Conservation (phyloP, 2,329 filamentous ascomycete species). For the Alternaria burnsii region DNA sequence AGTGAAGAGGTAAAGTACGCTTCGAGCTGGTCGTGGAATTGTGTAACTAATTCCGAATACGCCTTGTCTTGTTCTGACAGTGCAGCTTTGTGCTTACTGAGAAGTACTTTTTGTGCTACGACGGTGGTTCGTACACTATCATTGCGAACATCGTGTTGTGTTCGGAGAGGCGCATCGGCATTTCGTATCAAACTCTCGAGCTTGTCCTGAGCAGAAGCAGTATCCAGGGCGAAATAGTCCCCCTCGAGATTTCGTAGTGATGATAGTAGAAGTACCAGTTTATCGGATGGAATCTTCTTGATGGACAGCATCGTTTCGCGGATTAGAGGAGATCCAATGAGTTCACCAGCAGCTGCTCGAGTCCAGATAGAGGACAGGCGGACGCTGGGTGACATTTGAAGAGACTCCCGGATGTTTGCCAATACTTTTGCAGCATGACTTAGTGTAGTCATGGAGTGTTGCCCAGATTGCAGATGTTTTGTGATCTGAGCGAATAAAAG, state of each 20-base stretch:
- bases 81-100: slow-evolving; percentile 76
- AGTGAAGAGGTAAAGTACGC: slow-evolving; percentile 58
- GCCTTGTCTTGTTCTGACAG: slow-evolving; percentile 75
- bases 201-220: slow-evolving; percentile 44
- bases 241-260: slow-evolving; percentile 39
- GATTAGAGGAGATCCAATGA: slow-evolving; percentile 60
- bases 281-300: slow-evolving; percentile 67
- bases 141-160: slow-evolving; percentile 75
- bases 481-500: slow-evolving; percentile 60
- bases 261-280: slow-evolving; percentile 56
- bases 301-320: slow-evolving; percentile 66
- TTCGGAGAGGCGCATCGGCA: slow-evolving; percentile 64
- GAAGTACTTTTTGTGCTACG: slow-evolving; percentile 80
- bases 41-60: slow-evolving; percentile 72
- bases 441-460: slow-evolving; percentile 54
- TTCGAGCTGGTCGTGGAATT: slow-evolving; percentile 61
- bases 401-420: slow-evolving; percentile 45
- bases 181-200: slow-evolving; percentile 38
- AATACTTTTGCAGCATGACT: slow-evolving; percentile 48
- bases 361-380: slow-evolving; percentile 65
- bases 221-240: slow-evolving; percentile 31
- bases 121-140: slow-evolving; percentile 78
- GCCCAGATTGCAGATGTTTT: slow-evolving; percentile 46
- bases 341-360: slow-evolving; percentile 65
- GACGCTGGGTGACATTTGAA: slow-evolving; percentile 50